Conservation (phyloP, 345 rosid species). For the Arabis alpina region DNA sequence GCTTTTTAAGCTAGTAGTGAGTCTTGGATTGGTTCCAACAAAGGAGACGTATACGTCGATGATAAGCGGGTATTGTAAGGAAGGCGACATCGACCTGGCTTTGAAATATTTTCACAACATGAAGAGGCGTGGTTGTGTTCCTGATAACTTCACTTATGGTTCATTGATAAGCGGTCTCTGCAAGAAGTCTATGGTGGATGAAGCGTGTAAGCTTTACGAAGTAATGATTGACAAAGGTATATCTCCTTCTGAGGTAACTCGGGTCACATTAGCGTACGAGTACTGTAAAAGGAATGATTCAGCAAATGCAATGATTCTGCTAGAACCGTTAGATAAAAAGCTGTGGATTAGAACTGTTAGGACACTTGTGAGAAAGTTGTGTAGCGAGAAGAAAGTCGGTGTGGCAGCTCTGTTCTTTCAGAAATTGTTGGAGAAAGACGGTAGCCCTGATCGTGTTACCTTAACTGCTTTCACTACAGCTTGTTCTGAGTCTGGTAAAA, state of each 20-base stretch:
- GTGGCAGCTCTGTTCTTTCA: conserved; percentile 78
- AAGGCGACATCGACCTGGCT: conserved; percentile 55
- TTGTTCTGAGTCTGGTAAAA: conserved; percentile 75
- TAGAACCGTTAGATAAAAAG: conserved; percentile 77
- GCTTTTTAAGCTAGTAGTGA: conserved; percentile 55
- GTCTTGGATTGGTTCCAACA: conserved; percentile 67
- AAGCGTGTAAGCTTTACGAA: conserved; percentile 70
- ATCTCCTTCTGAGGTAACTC: conserved; percentile 78
- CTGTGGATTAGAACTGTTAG: conserved; percentile 79
- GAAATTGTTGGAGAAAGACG: conserved; percentile 63
- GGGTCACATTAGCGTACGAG: conserved; percentile 83
- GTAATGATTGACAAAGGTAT: conserved; percentile 75
- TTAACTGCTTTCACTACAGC: conserved; percentile 75
- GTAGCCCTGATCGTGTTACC: conserved; percentile 60
- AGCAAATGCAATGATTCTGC: conserved; percentile 74
- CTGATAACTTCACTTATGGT: conserved; percentile 79
- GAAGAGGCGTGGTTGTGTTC: conserved; percentile 60
- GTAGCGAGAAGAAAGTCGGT: conserved; percentile 84
- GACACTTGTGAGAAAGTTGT: conserved; percentile 81
- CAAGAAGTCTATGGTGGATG: conserved; percentile 74
- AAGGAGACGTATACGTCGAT: conserved; percentile 91
- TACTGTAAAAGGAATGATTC: conserved; percentile 78
- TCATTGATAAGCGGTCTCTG: conserved; percentile 86
- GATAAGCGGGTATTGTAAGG: conserved; percentile 74
- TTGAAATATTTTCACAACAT: conserved; percentile 61